These are phyloP conservation scores for Volvox africanus DNA, from an alignment of 139 green algal genomes.

Conservation along the genomic window DNA sequence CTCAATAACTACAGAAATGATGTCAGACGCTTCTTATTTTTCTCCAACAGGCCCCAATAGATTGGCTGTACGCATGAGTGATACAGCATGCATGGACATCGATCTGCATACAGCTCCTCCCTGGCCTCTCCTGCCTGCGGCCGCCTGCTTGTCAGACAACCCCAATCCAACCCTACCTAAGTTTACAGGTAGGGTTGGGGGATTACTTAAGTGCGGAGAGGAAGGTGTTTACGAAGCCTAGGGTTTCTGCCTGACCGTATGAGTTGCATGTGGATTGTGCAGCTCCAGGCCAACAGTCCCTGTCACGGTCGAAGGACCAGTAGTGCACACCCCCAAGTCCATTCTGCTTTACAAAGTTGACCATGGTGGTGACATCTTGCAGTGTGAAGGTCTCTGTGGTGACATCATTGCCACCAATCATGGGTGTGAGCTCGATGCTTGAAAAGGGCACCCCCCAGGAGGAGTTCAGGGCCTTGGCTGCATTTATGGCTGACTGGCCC, in stretches of 20 bases:
- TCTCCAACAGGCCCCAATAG: not conserved
- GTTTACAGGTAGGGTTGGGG: not conserved
- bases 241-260: not conserved
- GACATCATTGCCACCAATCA: slow-evolving; percentile 49
- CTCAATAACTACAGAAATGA: too few species aligned
- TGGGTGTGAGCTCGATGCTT: slow-evolving; percentile 43
- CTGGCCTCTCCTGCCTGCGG: too few species aligned
- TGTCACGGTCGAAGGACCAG: not conserved
- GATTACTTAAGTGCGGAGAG: not conserved
- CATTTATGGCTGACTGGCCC: slow-evolving; percentile 36
- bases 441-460: slow-evolving; percentile 36
- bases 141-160: not conserved
- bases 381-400: slow-evolving; percentile 24
- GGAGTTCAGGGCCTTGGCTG: not conserved
- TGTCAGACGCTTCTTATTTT: not conserved
- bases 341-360: not conserved
- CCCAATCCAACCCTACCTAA: not conserved
- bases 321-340: not conserved
- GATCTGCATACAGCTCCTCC: not conserved
- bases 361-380: not conserved
- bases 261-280: not conserved
- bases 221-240: not conserved
- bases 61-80: not conserved
- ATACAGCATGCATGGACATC: not conserved
- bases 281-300: not conserved